A percentile compares a stretch with the other conserved stretches of the same genome.
phyloP scores from a whole-genome alignment of 2,329 filamentous ascomycete species.

The Penicillium italicum region DNA sequence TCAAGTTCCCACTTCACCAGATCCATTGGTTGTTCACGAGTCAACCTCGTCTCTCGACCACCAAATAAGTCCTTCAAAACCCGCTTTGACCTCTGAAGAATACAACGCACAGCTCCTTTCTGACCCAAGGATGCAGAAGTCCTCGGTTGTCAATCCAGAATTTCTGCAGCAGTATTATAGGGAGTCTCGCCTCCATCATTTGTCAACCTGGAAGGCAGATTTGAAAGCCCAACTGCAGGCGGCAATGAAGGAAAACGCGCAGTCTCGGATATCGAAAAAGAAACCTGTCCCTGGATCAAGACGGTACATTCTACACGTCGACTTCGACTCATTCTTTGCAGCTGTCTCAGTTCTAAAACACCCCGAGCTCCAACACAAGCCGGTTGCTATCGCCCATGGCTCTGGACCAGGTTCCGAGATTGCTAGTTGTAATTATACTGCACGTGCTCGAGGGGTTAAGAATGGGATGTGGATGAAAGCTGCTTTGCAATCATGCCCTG shows the following conservation, averaged over 20 bases:
- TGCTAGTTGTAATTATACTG: slow-evolving; percentile 94
- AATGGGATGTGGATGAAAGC: slow-evolving; percentile 99
- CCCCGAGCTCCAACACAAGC: slow-evolving; percentile 72
- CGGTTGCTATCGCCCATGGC: slow-evolving; percentile 84
- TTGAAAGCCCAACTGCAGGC: slow-evolving; percentile 84
- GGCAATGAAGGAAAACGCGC: slow-evolving; percentile 65
- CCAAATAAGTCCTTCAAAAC: slow-evolving; percentile 30
- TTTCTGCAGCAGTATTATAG: slow-evolving; percentile 94
- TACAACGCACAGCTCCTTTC: slow-evolving; percentile 82
- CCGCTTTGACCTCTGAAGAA: slow-evolving; percentile 75
- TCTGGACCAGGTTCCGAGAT: slow-evolving; percentile 85
- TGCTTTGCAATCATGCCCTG: slow-evolving; percentile 76
- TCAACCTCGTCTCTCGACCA: not conserved
- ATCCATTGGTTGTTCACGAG: not conserved
- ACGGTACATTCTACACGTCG: slow-evolving; percentile 87
- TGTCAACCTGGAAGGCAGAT: slow-evolving; percentile 95
- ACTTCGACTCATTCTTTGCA: slow-evolving; percentile 98
- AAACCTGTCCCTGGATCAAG: slow-evolving; percentile 61
- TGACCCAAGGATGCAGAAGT: slow-evolving; percentile 81
- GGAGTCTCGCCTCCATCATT: slow-evolving; percentile 88
- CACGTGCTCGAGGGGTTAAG: slow-evolving; percentile 78
- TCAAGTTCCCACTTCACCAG: not conserved
- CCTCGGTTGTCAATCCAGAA: slow-evolving; percentile 85
- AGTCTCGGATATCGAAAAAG: slow-evolving; percentile 46
- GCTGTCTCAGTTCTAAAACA: slow-evolving; percentile 79